phyloP scores from a whole-genome alignment of 1,284 basidiomycete species.

The Athelia sp. region DNA sequence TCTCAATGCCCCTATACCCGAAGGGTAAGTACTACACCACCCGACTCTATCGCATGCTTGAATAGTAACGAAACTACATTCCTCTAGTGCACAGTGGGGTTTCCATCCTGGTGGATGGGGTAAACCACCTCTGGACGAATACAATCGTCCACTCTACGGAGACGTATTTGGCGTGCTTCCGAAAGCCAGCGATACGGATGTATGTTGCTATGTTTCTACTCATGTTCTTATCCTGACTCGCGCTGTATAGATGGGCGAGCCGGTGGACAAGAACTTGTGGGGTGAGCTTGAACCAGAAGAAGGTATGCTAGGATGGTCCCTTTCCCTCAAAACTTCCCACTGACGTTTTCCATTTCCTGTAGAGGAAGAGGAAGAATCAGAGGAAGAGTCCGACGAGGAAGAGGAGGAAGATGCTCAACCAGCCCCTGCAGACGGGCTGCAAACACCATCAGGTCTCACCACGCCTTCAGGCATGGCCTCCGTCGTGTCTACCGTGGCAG shows the following conservation, averaged over 20 bases:
- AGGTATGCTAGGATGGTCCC: conserved; percentile 39
- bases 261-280: conserved; percentile 82
- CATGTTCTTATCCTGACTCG: conserved; percentile 5
- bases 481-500: conserved; percentile 92
- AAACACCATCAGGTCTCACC: conserved; percentile 90
- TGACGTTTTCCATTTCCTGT: conserved; percentile 15
- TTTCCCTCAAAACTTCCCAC: conserved; percentile 3
- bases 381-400: conserved; percentile 64
- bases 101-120: conserved; percentile 99
- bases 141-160: conserved; percentile 93
- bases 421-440: conserved; percentile 71
- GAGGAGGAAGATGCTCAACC: conserved; percentile 53
- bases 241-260: conserved; percentile 56
- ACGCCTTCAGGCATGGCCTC: conserved; percentile 93
- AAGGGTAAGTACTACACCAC: conserved; percentile 59
- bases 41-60: no score
- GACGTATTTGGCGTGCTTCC: conserved; percentile 94
- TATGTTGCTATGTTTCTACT: conserved; percentile 29
- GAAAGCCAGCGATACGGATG: conserved; percentile 70
- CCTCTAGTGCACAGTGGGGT: conserved; percentile 91
- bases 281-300: conserved; percentile 93
- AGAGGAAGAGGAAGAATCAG: conserved; percentile 56
- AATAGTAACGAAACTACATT: conserved; percentile 4
- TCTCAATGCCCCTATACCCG: conserved; percentile 95
- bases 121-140: conserved; percentile 98